phyloP scores from a whole-genome alignment of 2,329 filamentous ascomycete species.

The Endothia cerciana region DNA sequence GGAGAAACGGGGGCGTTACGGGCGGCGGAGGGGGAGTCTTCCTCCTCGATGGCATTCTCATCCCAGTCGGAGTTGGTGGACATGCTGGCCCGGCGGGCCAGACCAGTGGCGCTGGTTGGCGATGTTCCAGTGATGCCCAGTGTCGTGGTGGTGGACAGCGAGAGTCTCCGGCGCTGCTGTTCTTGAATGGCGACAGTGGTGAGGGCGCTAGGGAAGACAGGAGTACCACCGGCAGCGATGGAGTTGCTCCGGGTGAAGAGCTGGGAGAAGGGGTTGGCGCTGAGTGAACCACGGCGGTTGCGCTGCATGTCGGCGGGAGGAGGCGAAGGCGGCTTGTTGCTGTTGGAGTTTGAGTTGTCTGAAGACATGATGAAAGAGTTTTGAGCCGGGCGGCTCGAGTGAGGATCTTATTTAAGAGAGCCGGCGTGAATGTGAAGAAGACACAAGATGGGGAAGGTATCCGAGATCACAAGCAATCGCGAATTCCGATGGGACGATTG shows the following conservation, averaged over 20 bases:
- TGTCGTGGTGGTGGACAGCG: conserved; percentile 61
- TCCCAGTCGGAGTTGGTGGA: conserved; percentile 71
- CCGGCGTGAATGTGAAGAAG: not conserved
- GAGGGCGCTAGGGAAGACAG: conserved; percentile 50
- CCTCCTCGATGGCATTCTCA: conserved; percentile 75
- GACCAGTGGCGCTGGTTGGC: conserved; percentile 58
- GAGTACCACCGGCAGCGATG: conserved; percentile 45
- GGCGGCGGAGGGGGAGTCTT: conserved; percentile 55
- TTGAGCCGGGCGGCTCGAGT: conserved; percentile 11
- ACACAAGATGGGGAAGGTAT: conserved; percentile 11
- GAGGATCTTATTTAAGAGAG: conserved; percentile 16
- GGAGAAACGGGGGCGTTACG: conserved; percentile 70
- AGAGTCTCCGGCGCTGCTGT: conserved; percentile 69
- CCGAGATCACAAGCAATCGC: conserved; percentile 3
- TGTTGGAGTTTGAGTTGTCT: conserved; percentile 36
- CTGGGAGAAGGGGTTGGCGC: conserved; percentile 58
- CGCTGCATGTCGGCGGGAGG: conserved; percentile 38
- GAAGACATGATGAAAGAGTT: conserved; percentile 36
- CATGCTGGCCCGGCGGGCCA: conserved; percentile 66
- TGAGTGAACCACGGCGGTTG: conserved; percentile 60
- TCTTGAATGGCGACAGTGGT: conserved; percentile 54
- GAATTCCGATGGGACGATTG: conserved; percentile 24
- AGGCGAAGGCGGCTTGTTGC: conserved; percentile 35
- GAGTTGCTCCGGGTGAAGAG: conserved; percentile 64
- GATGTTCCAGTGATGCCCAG: conserved; percentile 74